Evolutionary conservation across 2,329 filamentous ascomycete species (phyloP).

Genomic region (Neonectria punicea): DNA sequence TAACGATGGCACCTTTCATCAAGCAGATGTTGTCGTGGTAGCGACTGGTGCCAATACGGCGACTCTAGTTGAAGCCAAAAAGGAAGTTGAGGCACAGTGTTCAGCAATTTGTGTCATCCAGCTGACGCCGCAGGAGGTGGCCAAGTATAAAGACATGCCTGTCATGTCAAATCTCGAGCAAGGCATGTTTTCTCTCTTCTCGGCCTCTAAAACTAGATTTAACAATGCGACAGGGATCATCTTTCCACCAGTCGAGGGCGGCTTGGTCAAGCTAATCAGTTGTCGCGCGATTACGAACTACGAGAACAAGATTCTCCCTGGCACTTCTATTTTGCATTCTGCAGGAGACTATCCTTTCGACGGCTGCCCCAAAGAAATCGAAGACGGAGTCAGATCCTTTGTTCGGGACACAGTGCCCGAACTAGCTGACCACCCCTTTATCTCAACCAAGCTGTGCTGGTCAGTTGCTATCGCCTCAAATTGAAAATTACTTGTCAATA

Average conservation of each 20-base stretch:
- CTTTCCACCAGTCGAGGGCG: constrained; percentile 61
- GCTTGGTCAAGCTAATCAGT: constrained; percentile 64
- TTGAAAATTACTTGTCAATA: neutral
- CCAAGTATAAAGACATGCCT: constrained; percentile 55
- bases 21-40: constrained; percentile 70
- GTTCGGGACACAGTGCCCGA: constrained; percentile 50
- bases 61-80: constrained; percentile 69
- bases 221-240: constrained; percentile 56
- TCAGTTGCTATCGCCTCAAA: constrained; percentile 49
- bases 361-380: constrained; percentile 59
- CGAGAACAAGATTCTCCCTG: constrained; percentile 45
- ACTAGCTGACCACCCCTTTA: constrained; percentile 58
- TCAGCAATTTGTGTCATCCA: constrained; percentile 72
- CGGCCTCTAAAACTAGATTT: neutral
- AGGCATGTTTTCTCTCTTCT: constrained; percentile 4
- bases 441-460: constrained; percentile 53
- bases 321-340: constrained; percentile 33
- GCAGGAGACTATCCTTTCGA: constrained; percentile 37
- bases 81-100: constrained; percentile 70
- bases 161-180: constrained; percentile 47
- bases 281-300: constrained; percentile 64
- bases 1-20: constrained; percentile 56
- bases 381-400: constrained; percentile 62
- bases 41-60: constrained; percentile 75
- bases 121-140: constrained; percentile 67